These are phyloP conservation scores for Trametes polyzona DNA, from an alignment of 1,284 basidiomycete genomes.

Conservation along the genomic window DNA sequence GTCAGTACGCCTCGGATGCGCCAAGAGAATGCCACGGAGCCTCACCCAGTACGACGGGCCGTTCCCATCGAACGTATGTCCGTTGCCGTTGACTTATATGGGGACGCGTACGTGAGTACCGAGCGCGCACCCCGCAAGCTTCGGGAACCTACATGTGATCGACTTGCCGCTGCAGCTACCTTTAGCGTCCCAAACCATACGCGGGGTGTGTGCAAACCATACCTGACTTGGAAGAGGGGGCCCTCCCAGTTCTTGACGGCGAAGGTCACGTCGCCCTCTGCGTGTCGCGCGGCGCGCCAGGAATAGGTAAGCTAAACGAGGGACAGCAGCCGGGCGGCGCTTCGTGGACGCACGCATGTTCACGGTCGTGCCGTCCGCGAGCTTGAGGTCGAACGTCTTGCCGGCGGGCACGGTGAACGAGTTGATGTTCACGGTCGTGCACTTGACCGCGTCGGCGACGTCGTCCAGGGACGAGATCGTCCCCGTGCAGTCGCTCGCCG, in stretches of 20 bases:
- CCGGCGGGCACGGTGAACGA: slow-evolving; percentile 32
- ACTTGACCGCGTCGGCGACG: slow-evolving; percentile 36
- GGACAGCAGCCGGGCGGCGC: slow-evolving; percentile 5
- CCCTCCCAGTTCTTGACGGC: slow-evolving; percentile 26
- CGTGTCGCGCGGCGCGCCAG: slow-evolving; percentile 7
- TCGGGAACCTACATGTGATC: slow-evolving; percentile 20
- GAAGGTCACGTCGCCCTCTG: slow-evolving; percentile 29
- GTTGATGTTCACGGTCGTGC: slow-evolving; percentile 42
- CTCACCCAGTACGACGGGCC: slow-evolving; percentile 44
- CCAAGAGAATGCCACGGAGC: neutral
- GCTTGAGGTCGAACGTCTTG: slow-evolving; percentile 25
- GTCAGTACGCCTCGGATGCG: neutral
- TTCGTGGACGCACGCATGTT: slow-evolving; percentile 24
- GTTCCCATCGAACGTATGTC: slow-evolving; percentile 45
- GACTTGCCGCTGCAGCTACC: slow-evolving; percentile 11
- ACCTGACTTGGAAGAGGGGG: slow-evolving; percentile 30
- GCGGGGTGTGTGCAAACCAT: slow-evolving; percentile 1
- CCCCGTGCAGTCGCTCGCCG: slow-evolving; percentile 33
- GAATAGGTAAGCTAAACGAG: slow-evolving; percentile 13
- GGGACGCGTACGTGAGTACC: slow-evolving; percentile 1
- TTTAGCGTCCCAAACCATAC: neutral
- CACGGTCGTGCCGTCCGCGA: slow-evolving; percentile 20
- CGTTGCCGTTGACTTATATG: slow-evolving; percentile 43
- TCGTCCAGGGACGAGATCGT: slow-evolving; percentile 40
- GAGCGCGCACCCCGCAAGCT: neutral